Conservation (phyloP, 2,329 filamentous ascomycete genomes). For the Ophiostoma himal-ulmi region DNA sequence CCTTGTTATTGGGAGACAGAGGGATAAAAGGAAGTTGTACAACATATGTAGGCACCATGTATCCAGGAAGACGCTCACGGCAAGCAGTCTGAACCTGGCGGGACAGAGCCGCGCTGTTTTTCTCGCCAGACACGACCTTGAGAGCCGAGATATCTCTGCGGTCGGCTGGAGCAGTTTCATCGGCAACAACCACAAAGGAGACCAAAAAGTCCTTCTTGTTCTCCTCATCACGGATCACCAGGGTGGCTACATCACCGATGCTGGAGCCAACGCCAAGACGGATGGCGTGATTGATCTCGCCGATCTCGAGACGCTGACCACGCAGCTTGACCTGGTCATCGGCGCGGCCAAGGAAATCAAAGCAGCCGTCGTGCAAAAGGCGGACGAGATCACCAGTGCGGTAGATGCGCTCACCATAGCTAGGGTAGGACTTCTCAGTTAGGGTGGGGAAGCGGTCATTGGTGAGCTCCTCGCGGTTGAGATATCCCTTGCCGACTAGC, state of each 20-base stretch:
- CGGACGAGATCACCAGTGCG: conserved; percentile 85
- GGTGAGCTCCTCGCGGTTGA: conserved; percentile 74
- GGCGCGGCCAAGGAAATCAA: conserved; percentile 79
- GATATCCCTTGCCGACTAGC: conserved; percentile 82
- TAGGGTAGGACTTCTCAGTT: conserved; percentile 9
- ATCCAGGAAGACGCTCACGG: conserved; percentile 62
- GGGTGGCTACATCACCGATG: conserved; percentile 65
- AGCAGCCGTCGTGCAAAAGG: conserved; percentile 70
- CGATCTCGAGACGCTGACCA: conserved; percentile 81
- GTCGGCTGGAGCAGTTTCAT: not conserved
- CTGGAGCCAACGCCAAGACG: conserved; percentile 47
- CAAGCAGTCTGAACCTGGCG: conserved; percentile 56
- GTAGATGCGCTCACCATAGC: conserved; percentile 62
- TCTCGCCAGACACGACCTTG: not conserved
- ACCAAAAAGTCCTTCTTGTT: conserved; percentile 79
- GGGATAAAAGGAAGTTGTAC: conserved; percentile 66
- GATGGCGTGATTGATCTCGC: conserved; percentile 84
- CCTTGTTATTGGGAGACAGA: conserved; percentile 84
- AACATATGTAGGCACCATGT: conserved; percentile 89
- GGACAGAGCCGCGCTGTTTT: conserved; percentile 35
- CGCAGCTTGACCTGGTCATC: conserved; percentile 92
- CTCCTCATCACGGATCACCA: conserved; percentile 64
- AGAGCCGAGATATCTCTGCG: not conserved
- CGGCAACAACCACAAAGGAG: conserved; percentile 56
- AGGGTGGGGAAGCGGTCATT: conserved; percentile 67